These are phyloP conservation scores for Flaveria brownii DNA, from an alignment of 129 eudicot genomes.

Conservation along the genomic window DNA sequence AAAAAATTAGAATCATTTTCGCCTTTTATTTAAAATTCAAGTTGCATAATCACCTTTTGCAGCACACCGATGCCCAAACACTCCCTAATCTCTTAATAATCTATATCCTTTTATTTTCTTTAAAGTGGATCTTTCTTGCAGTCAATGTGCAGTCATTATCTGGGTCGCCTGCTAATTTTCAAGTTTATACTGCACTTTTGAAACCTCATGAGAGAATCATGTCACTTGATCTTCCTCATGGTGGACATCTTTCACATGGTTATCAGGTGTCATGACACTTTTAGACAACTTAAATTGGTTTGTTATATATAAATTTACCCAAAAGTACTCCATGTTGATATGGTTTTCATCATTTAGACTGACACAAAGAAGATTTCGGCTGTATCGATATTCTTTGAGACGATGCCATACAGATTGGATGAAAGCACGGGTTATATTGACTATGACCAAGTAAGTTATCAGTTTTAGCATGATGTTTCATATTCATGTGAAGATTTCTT, in stretches of 20 bases:
- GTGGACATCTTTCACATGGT: conserved; percentile 99
- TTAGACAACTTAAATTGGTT: neutral
- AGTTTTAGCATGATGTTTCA: conserved; percentile 13
- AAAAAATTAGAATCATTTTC: neutral
- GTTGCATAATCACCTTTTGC: neutral
- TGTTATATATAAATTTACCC: too few species aligned
- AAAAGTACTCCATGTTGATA: conserved; percentile 15
- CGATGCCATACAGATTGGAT: conserved; percentile 93
- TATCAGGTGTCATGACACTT: conserved; percentile 60
- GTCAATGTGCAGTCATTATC: conserved; percentile 98
- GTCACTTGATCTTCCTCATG: conserved; percentile 99
- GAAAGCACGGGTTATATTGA: conserved; percentile 95
- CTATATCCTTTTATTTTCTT: neutral
- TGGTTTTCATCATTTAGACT: conserved; percentile 44
- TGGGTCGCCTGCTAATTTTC: conserved; percentile 92
- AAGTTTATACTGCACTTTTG: conserved; percentile 87
- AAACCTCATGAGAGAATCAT: conserved; percentile 98
- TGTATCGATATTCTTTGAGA: conserved; percentile 61
- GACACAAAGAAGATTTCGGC: conserved; percentile 99
- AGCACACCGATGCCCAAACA: neutral
- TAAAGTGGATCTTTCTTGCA: conserved; percentile 31
- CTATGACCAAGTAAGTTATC: conserved; percentile 77
- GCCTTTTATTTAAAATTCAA: neutral
- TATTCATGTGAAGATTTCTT: conserved; percentile 10
- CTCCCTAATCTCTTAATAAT: neutral